Base-by-base conservation (phyloP, 331 rosid genomes). In the Pyracantha coccinea region DNA sequence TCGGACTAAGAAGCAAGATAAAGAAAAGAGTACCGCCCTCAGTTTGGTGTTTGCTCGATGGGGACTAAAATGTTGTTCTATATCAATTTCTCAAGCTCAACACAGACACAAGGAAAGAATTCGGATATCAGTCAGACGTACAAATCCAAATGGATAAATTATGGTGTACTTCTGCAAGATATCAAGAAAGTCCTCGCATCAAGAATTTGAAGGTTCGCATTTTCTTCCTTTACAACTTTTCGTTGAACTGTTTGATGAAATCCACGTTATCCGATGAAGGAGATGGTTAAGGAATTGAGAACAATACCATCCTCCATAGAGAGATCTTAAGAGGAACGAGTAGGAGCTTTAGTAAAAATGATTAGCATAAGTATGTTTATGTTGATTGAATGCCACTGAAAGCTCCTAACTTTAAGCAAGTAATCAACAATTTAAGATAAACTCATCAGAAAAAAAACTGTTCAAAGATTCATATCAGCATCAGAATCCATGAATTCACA, bases 251-350 rank as follows among this genome's bases (percentile, higher is more conserved):
- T 83, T 95, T 97, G 60, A 95, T 95, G 84, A 95, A 95, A 88
- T 95, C 99, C 66, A 95, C 99, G 86, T 95, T 95, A 82, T 89
- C 79, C 97, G 92, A 80, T 76, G 96, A 78, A 95, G 99, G 55
- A 92, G 93, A 83, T 90, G 96, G 77, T 86, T 90, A 91, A 90
- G 38, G 99, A 91, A 78, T 95, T 95, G 81, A 95, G 90, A 84
- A 95, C 97, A 75, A 97, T 92, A 77, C 97, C 99, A 74, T 95
- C 99, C 86, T 95, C 99, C 50, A 95, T 89, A 12, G 99, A 95
- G 59, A 95, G 97, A 95, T 95, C 82, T 90, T 92, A 20, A 95
- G 97, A 19, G 97, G 93, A 53, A 95, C 99, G 92, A 71, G 97
- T 83, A 83, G 85, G 84, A 73, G 92, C 89, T 87, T 90, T 95